phyloP scores from a whole-genome alignment of 225 moss, liverwort and hornwort genomes.

The Ulota crispa region DNA sequence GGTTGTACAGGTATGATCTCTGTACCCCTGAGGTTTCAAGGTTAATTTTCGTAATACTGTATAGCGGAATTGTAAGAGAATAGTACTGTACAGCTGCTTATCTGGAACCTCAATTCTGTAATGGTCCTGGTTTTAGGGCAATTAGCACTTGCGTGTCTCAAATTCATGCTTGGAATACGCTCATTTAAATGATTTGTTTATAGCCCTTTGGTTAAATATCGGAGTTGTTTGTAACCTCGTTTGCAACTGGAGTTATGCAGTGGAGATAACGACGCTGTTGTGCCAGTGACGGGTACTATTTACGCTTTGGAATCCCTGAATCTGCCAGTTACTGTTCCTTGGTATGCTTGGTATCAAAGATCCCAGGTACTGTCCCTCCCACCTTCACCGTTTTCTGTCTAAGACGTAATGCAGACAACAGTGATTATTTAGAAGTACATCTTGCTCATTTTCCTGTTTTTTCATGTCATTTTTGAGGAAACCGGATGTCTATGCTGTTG shows the following conservation, averaged over 20 bases:
- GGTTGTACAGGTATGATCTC: constrained; percentile 47
- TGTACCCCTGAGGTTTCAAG: background rate
- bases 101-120: background rate
- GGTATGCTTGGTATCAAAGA: constrained; percentile 72
- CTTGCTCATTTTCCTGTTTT: background rate
- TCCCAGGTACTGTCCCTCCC: constrained; percentile 39
- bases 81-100: background rate
- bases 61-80: background rate
- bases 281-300: constrained; percentile 62
- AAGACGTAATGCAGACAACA: background rate
- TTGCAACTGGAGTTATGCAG: constrained; percentile 27
- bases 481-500: background rate
- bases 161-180: background rate
- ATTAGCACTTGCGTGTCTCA: background rate
- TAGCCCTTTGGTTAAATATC: background rate
- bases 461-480: background rate
- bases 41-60: background rate
- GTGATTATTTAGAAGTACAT: background rate
- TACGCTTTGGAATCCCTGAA: constrained; percentile 54
- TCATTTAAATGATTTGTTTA: no score
- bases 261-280: constrained; percentile 72
- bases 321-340: constrained; percentile 49
- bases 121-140: background rate
- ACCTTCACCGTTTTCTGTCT: background rate
- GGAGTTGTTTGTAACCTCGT: background rate